Base-by-base conservation (phyloP, 2,329 filamentous ascomycete genomes). In the Orbilia quercus region DNA sequence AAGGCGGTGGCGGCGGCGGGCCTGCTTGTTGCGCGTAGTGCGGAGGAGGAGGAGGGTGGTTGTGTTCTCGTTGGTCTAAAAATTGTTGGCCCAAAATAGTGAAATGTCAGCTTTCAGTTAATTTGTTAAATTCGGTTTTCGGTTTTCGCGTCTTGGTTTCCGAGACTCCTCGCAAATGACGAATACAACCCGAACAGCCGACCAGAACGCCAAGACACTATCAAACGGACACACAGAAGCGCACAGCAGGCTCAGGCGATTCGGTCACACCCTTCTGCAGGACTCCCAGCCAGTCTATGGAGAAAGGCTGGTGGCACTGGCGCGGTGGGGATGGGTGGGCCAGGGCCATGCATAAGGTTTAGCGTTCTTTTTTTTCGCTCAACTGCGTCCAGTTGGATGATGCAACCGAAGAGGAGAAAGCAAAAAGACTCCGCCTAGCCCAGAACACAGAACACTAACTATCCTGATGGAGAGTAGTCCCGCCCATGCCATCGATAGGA, bases 291-390 rank as follows among this genome's bases (percentile, higher is more conserved):
- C 25, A 58, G 55, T 11, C 55, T 42, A 20, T 22, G 31, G 51
- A 51, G 47, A 25, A 25, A 25, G 59, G 36, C 47, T 47, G 51
- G 60, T 50, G 44, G 50, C 16, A 40, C 63, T 59, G 53, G 53
- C 54, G 28, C 36, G 38, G 36, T 57, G 36, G 55, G 44, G 31
- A 36, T 9, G 51, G 60, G 20, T 9, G 51, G 60, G 38, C 62
- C 69, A 66, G 69, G 60, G 60, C 40, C 69, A 66, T 73, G 69
- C 69, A 73, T 65, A 65, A 73, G 69, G 69, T 73, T 73, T 73
- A 73, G 69, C 69, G 69, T 54, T 31, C 25, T 23, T 60, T 73
- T 72, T 62, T 65, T 54, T 73, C 53, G 69, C 69, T 73, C 60
- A 62, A 54, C 60, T 66, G 54, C 60, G 69, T 73, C 69, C 69